Percentiles rank a stretch among this genome's conserved stretches.
phyloP scores from a whole-genome alignment of 1,284 basidiomycete species.

The Paramarasmius palmivorus region DNA sequence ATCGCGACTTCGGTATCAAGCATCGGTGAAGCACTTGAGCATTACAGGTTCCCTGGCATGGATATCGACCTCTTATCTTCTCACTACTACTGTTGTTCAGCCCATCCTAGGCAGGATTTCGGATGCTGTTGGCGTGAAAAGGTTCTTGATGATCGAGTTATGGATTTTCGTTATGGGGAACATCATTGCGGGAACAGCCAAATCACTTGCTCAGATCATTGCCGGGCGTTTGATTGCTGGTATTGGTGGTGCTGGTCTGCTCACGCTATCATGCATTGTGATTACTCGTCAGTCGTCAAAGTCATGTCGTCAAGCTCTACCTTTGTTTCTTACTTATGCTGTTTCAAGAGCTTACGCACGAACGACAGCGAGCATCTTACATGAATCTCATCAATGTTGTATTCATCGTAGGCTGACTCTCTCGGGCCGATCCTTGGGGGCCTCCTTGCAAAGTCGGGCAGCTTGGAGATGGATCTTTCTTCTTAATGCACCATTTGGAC shows the following conservation, averaged over 20 bases:
- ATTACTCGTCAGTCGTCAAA: slow-evolving; percentile 27
- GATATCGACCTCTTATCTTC: slow-evolving; percentile 33
- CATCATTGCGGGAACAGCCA: slow-evolving; percentile 39
- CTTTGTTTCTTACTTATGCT: background rate
- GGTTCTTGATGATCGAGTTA: slow-evolving; percentile 26
- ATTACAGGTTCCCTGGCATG: slow-evolving; percentile 31
- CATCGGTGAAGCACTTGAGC: slow-evolving; percentile 29
- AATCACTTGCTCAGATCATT: slow-evolving; percentile 37
- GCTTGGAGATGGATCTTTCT: slow-evolving; percentile 39
- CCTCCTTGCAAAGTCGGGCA: slow-evolving; percentile 28
- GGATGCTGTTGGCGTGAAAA: slow-evolving; percentile 31
- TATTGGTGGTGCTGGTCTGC: slow-evolving; percentile 40
- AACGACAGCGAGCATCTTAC: slow-evolving; percentile 32
- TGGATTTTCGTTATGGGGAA: slow-evolving; percentile 42
- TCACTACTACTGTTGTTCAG: slow-evolving; percentile 32
- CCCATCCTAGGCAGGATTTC: slow-evolving; percentile 31
- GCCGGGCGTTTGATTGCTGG: slow-evolving; percentile 39
- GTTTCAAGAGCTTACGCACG: slow-evolving; percentile 29
- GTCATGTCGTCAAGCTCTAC: background rate
- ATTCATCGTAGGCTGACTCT: slow-evolving; percentile 31
- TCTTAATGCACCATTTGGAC: slow-evolving; percentile 31
- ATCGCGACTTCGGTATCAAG: slow-evolving; percentile 31
- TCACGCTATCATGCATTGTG: slow-evolving; percentile 38
- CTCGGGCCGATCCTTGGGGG: slow-evolving; percentile 32
- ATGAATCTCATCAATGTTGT: slow-evolving; percentile 33